These are phyloP conservation scores for Aspergillus baeticus DNA, from an alignment of 495 filamentous ascomycete genomes.

Conservation along the genomic window DNA sequence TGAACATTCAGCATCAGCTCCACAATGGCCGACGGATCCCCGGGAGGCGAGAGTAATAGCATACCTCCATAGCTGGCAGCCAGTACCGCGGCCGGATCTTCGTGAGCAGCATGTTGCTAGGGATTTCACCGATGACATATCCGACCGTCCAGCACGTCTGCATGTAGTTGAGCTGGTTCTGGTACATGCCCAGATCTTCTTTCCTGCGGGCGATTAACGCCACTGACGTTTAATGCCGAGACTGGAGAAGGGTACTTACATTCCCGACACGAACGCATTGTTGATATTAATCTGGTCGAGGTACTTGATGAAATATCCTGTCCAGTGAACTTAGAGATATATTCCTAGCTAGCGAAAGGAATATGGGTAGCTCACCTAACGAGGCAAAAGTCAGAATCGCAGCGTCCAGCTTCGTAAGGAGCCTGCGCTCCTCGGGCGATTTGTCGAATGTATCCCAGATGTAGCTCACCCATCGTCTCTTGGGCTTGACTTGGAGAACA, in stretches of 20 bases:
- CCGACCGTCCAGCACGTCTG: slow-evolving; percentile 61
- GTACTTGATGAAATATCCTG: slow-evolving; percentile 58
- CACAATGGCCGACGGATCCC: no score
- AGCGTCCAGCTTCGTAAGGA: slow-evolving; percentile 60
- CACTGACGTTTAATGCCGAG: not conserved
- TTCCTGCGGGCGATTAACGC: slow-evolving; percentile 46
- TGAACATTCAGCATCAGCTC: not conserved
- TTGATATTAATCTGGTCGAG: slow-evolving; percentile 59
- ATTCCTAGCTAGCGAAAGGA: not conserved
- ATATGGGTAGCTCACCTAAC: slow-evolving; percentile 27
- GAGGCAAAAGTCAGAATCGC: slow-evolving; percentile 55
- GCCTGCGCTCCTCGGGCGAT: slow-evolving; percentile 55
- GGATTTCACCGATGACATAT: slow-evolving; percentile 62
- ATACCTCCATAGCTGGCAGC: slow-evolving; percentile 53
- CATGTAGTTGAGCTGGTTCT: slow-evolving; percentile 52
- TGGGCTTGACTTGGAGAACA: not conserved
- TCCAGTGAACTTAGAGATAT: not conserved
- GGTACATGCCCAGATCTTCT: slow-evolving; percentile 57
- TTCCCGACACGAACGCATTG: slow-evolving; percentile 52
- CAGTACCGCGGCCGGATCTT: slow-evolving; percentile 54
- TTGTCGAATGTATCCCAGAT: slow-evolving; percentile 65
- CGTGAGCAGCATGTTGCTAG: slow-evolving; percentile 58
- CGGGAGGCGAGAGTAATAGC: no score
- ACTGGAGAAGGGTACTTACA: slow-evolving; percentile 21
- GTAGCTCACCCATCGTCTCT: slow-evolving; percentile 38